Evolutionary conservation across 2,329 filamentous ascomycete species (phyloP), one percentile per base, ranked within the genome.

Genomic region (Parastagonospora nodorum): DNA sequence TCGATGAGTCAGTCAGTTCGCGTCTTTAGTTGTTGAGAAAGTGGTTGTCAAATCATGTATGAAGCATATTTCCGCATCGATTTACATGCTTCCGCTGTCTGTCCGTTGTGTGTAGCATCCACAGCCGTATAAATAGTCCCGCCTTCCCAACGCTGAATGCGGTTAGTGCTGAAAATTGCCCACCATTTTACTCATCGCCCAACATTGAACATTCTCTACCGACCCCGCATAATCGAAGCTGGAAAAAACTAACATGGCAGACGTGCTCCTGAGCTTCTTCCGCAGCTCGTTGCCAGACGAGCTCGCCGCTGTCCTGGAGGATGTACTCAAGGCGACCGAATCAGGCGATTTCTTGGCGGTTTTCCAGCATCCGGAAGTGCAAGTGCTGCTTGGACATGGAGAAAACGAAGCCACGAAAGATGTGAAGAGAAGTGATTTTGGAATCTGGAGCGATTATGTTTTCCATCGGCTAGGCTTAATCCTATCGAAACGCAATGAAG

Each of bases 371-470:
- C 61, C 69, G 5, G 72, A 78, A 50, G 75, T 75, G 33, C 71
- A 71, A 42, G 53, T 70, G 37, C 53, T 80, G 27, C 69, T 80
- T 32, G 76, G 76, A 19, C 72, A 74, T 42, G 57, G 69, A 30
- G 61, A 74, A 33, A 66, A 71, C 40, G 64, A 72, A 9, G 49
- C 61, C 5, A 67, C 71, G 2, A 64, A 72, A 30, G 45, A 69
- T 12, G 57, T 72, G 2, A 58, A 67, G 9, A 41, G 62, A 5
- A 54, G 66, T 33, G 69, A 74, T 40, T 76, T 74, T 43, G 57
- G 60, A 2, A 53, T 64, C 2, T 81, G 78, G 78, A 77, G 61
- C 57, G 77, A 80, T 58, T 78, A 69, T 40, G 66, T 80, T 14
- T 78, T 77, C 51, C 72, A 75, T 32, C 72, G 77, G 6, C 55